phyloP scores from a whole-genome alignment of 108 stramenopile species.

The Cyclotella atomus region DNA sequence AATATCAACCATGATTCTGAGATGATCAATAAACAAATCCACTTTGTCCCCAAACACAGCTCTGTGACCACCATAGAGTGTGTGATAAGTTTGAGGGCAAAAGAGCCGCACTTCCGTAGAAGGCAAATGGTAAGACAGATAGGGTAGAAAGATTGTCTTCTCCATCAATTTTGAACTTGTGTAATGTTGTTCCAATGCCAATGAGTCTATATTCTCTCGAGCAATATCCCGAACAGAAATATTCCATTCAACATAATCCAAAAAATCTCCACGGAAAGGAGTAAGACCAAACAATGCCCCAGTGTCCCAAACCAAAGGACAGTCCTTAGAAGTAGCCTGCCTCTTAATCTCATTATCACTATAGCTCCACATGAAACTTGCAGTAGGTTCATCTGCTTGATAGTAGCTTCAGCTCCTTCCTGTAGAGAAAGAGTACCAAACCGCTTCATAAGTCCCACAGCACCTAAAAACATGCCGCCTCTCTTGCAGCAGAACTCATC shows the following conservation, averaged over 20 bases:
- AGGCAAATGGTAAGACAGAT: neutral
- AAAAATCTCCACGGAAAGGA: slow-evolving; percentile 12
- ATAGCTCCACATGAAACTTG: neutral
- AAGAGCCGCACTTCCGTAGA: neutral
- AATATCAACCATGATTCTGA: neutral
- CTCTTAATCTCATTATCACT: neutral
- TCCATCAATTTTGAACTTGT: slow-evolving; percentile 1
- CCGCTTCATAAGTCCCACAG: neutral
- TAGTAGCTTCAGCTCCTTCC: neutral
- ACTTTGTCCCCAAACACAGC: neutral
- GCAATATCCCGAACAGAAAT: slow-evolving; percentile 11
- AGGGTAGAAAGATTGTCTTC: neutral
- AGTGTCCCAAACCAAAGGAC: slow-evolving; percentile 8
- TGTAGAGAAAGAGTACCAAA: neutral
- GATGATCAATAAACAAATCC: neutral
- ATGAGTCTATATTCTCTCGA: neutral
- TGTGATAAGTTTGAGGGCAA: neutral
- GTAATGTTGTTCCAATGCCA: slow-evolving; percentile 14
- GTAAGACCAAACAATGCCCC: slow-evolving; percentile 17
- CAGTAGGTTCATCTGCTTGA: neutral
- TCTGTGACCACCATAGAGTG: neutral
- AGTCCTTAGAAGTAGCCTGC: neutral
- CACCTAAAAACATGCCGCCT: neutral
- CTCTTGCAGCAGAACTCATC: neutral
- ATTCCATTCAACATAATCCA: neutral